Evolutionary conservation across 140 eudicot genomes (phyloP), one percentile per base, ranked within the genome.

Genomic region (Ambrosia hybrid): DNA sequence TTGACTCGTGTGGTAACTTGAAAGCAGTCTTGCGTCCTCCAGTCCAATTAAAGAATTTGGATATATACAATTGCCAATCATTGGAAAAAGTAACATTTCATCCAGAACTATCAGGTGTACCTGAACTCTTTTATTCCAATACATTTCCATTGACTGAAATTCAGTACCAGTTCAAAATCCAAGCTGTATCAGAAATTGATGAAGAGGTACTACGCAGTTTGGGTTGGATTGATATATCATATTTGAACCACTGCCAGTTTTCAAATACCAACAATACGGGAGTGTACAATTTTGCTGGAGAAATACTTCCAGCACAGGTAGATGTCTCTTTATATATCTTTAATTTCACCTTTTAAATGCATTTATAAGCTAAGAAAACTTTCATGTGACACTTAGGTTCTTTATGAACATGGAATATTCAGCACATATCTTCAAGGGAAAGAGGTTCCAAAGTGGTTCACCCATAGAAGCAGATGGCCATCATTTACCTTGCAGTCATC

Each of bases 401-500:
- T n/a, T n/a, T n/a, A n/a, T n/a, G n/a, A n/a, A n/a, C n/a, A n/a
- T n/a, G n/a, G n/a, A n/a, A n/a, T n/a, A n/a, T n/a, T n/a, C n/a
- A n/a, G n/a, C n/a, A n/a, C n/a, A n/a, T n/a, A n/a, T n/a, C n/a
- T n/a, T n/a, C n/a, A n/a, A n/a, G n/a, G n/a, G n/a, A n/a, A n/a
- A n/a, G n/a, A n/a, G n/a, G n/a, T n/a, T n/a, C n/a, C n/a, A n/a
- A n/a, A n/a, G n/a, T 59, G 70, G 71, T 58, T 76, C 53, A 76
- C 63, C 4, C 46, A 76, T 16, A 48, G n/a, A 61, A 62, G 26
- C n/a, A 9, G 9, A 1, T 16, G 53, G 8, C 14, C 37, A 52
- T 21, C 52, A 49, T 34, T 73, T 73, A 34, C 26, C 52, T 48
- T 73, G 53, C 41, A 53, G 51, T 73, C 78, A 63, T 61, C 72